A percentile compares a stretch with the other conserved stretches of the same genome.
Evolutionary conservation across 1,284 basidiomycete species (phyloP).

Genomic region (Testicularia cyperi): DNA sequence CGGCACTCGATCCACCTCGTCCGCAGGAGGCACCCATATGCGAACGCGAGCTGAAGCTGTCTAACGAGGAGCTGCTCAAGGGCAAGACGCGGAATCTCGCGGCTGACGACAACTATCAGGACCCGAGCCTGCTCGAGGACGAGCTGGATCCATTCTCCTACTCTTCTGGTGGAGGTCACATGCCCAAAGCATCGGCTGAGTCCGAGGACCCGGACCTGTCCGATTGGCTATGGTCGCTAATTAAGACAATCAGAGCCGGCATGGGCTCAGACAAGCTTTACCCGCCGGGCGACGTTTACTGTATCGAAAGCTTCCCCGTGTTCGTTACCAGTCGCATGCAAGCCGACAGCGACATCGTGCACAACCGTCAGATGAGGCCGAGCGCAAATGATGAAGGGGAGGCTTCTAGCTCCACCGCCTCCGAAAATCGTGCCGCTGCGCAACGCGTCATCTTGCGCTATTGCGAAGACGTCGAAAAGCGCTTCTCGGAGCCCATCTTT

Average conservation of each 20-base stretch:
- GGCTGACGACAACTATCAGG: constrained; percentile 32
- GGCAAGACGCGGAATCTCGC: constrained; percentile 44
- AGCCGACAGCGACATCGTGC: constrained; percentile 20
- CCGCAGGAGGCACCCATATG: constrained; percentile 28
- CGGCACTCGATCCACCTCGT: constrained; percentile 19
- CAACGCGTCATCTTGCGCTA: constrained; percentile 62
- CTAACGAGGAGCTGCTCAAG: constrained; percentile 36
- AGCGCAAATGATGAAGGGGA: not conserved
- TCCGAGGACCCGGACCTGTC: constrained; percentile 29
- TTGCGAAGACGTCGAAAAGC: constrained; percentile 63
- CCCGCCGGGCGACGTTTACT: constrained; percentile 51
- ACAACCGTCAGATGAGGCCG: not conserved
- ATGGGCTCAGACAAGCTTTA: constrained; percentile 47
- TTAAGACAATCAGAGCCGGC: constrained; percentile 53
- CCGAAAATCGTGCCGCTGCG: constrained; percentile 54
- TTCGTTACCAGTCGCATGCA: constrained; percentile 42
- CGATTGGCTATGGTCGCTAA: constrained; percentile 52
- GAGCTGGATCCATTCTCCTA: constrained; percentile 31
- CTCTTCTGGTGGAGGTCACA: constrained; percentile 21
- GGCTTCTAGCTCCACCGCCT: no score
- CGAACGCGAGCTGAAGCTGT: constrained; percentile 31
- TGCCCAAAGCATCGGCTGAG: not conserved
- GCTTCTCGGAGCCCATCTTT: constrained; percentile 64
- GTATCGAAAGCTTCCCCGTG: constrained; percentile 47
- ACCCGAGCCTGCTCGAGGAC: constrained; percentile 37